Conservation (phyloP, 495 filamentous ascomycete genomes). For the Elasticomyces elasticus region DNA sequence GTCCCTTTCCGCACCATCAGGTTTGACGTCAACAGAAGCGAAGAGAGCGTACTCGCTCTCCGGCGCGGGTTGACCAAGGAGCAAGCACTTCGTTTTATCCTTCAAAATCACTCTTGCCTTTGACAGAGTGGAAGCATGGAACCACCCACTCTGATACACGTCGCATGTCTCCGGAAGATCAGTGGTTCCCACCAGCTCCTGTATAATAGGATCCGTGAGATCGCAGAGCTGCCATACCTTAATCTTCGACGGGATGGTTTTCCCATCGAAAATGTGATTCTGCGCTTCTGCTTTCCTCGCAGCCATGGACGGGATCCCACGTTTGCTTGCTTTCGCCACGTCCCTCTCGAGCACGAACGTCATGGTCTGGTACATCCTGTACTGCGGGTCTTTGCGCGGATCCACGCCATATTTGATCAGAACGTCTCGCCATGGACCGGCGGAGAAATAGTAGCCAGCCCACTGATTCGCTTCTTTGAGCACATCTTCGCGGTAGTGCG, state of each 20-base stretch:
- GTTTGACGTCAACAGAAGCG: no score
- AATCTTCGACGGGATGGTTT: slow-evolving; percentile 47
- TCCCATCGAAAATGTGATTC: slow-evolving; percentile 75
- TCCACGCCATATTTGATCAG: slow-evolving; percentile 78
- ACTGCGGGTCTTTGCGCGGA: slow-evolving; percentile 62
- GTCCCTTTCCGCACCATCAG: no score
- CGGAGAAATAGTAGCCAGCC: slow-evolving; percentile 78
- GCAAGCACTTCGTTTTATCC: slow-evolving; percentile 53
- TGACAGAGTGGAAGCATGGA: slow-evolving; percentile 59
- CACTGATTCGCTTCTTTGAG: slow-evolving; percentile 61
- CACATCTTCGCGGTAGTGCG: slow-evolving; percentile 41
- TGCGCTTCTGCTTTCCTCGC: neutral
- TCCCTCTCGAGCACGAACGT: slow-evolving; percentile 54
- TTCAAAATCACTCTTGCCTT: slow-evolving; percentile 82
- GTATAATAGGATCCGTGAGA: slow-evolving; percentile 66
- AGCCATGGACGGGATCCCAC: neutral
- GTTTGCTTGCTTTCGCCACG: neutral
- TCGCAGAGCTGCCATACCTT: slow-evolving; percentile 92
- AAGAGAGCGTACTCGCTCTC: slow-evolving; percentile 39
- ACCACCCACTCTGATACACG: slow-evolving; percentile 63
- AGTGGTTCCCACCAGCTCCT: slow-evolving; percentile 33
- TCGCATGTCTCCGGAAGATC: slow-evolving; percentile 39
- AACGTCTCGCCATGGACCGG: slow-evolving; percentile 82
- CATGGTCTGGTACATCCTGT: slow-evolving; percentile 74
- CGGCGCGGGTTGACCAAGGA: slow-evolving; percentile 28